Conservation (phyloP, 1,284 basidiomycete genomes). For the Ustilago sp. region DNA sequence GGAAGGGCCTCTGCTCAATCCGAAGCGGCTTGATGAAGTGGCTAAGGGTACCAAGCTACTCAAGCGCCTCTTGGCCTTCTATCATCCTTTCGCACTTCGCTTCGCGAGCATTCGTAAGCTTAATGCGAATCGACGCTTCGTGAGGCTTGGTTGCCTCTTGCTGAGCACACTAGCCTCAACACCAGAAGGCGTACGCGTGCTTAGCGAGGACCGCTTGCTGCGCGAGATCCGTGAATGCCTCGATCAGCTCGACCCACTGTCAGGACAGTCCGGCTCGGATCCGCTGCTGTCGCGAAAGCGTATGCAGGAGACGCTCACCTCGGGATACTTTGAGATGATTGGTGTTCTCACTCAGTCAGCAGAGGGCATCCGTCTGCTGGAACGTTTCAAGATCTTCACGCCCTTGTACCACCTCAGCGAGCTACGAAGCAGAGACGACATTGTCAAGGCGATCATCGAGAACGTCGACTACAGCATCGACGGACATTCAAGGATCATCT, state of each 20-base stretch:
- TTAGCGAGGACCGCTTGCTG: conserved; percentile 88
- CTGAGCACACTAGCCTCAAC: conserved; percentile 85
- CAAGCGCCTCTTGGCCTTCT: conserved; percentile 87
- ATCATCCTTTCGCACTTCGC: conserved; percentile 85
- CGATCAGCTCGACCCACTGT: conserved; percentile 88
- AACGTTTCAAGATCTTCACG: conserved; percentile 92
- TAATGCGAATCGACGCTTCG: conserved; percentile 71
- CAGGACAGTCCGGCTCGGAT: conserved; percentile 68
- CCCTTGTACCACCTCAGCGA: conserved; percentile 94
- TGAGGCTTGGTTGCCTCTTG: conserved; percentile 74
- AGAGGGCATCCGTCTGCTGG: conserved; percentile 88
- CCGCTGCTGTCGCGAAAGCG: conserved; percentile 87
- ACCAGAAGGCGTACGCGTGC: conserved; percentile 83
- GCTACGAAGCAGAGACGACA: conserved; percentile 86
- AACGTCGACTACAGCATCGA: conserved; percentile 77
- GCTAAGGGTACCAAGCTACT: conserved; percentile 90
- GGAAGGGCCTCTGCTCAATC: conserved; percentile 90
- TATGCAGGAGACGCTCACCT: conserved; percentile 84
- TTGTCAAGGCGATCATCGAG: conserved; percentile 89
- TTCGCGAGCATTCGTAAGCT: conserved; percentile 83
- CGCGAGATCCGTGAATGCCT: conserved; percentile 87
- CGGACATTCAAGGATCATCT: conserved; percentile 74
- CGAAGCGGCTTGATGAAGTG: conserved; percentile 94
- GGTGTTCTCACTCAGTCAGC: conserved; percentile 86
- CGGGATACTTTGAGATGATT: conserved; percentile 96